These are phyloP conservation scores for Taiozyma sp. DNA, from an alignment of 1,139 yeast species.

Conservation along the genomic window DNA sequence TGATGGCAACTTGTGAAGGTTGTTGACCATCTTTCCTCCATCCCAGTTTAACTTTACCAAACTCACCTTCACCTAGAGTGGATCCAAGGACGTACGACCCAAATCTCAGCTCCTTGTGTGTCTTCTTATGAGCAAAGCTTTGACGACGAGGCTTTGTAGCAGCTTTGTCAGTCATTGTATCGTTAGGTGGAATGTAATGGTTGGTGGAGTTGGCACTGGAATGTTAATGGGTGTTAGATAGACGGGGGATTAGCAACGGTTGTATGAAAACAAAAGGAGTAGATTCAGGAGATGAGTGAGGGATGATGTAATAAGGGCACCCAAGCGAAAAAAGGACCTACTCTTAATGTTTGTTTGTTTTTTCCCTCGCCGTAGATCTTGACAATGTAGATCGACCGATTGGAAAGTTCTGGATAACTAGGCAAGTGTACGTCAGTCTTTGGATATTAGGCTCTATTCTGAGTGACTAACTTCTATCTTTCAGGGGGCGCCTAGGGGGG, in stretches of 20 bases:
- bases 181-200: background rate
- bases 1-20: conserved; percentile 90
- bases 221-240: background rate
- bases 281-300: background rate
- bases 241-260: background rate
- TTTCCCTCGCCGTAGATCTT: background rate
- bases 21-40: conserved; percentile 81
- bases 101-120: conserved; percentile 46
- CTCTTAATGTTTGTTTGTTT: background rate
- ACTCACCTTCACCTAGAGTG: conserved; percentile 97
- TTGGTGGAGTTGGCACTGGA: background rate
- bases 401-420: background rate
- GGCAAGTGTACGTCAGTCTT: background rate
- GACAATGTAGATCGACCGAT: background rate
- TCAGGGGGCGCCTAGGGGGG: background rate
- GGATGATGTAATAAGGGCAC: background rate
- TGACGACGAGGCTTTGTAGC: conserved; percentile 20
- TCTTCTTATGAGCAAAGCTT: conserved; percentile 18
- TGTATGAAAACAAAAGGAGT: background rate
- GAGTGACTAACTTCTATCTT: background rate
- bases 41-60: conserved; percentile 96
- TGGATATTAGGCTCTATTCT: background rate
- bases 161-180: conserved; percentile 9
- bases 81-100: conserved; percentile 89
- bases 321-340: background rate